These are phyloP conservation scores for Bimuria novae-zelandiae DNA, from an alignment of 2,329 filamentous ascomycete species.

Conservation along the genomic window DNA sequence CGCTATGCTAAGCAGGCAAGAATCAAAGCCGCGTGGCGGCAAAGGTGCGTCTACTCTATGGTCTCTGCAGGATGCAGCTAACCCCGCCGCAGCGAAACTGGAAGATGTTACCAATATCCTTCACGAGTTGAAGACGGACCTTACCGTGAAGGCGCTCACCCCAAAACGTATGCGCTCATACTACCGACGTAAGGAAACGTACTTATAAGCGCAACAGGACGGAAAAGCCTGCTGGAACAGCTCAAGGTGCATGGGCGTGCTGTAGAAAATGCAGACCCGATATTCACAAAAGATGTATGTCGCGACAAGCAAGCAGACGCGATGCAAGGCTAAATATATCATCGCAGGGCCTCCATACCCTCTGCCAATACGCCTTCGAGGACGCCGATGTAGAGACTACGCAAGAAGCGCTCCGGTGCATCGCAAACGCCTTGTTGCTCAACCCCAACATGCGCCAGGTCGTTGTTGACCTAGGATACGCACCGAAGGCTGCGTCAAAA, in stretches of 20 bases:
- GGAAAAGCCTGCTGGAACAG: slow-evolving; percentile 61
- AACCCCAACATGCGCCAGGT: slow-evolving; percentile 69
- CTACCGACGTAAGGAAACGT: not conserved
- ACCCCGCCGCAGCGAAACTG: slow-evolving; percentile 61
- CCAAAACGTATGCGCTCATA: slow-evolving; percentile 59
- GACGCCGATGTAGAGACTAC: slow-evolving; percentile 62
- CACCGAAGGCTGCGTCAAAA: slow-evolving; percentile 68
- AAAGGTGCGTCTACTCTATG: slow-evolving; percentile 17
- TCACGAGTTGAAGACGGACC: slow-evolving; percentile 64
- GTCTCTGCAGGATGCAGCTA: not conserved
- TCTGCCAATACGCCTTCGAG: slow-evolving; percentile 75
- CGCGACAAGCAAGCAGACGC: not conserved
- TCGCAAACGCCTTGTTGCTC: slow-evolving; percentile 83
- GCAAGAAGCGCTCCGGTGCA: slow-evolving; percentile 76
- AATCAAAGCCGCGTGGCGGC: slow-evolving; percentile 20
- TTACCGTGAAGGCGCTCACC: slow-evolving; percentile 62
- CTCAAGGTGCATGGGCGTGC: slow-evolving; percentile 81
- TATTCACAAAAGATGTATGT: slow-evolving; percentile 77
- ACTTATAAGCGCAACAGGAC: slow-evolving; percentile 55
- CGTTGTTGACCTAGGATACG: slow-evolving; percentile 72
- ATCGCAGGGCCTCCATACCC: slow-evolving; percentile 71
- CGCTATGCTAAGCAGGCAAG: slow-evolving; percentile 20
- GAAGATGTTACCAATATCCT: slow-evolving; percentile 70
- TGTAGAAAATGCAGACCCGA: slow-evolving; percentile 72
- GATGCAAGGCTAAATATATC: slow-evolving; percentile 13